These are phyloP conservation scores for Sporothrix brunneoviolacea DNA, from an alignment of 2,329 filamentous ascomycete genomes.

Conservation along the genomic window DNA sequence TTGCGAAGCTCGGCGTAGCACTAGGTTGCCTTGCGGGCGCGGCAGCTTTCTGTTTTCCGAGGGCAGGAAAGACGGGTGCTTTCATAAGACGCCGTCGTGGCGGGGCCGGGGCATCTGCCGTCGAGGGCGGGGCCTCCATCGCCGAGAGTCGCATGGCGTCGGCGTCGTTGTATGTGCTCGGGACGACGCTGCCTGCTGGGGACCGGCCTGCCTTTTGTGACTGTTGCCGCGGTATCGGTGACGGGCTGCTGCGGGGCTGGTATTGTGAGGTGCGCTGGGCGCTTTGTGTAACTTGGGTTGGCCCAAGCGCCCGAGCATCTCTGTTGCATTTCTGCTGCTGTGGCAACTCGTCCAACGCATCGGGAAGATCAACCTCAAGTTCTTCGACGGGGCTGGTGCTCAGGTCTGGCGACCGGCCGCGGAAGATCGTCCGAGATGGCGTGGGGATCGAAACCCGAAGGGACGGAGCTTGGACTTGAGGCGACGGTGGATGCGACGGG, in stretches of 20 bases:
- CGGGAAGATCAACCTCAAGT: background rate
- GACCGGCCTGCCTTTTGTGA: too few species aligned
- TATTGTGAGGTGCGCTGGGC: background rate
- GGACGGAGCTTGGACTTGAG: background rate
- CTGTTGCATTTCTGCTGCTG: background rate
- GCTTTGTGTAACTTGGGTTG: background rate
- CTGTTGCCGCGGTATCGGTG: background rate
- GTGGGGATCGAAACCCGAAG: background rate
- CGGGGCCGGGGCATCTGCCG: background rate
- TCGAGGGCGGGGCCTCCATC: too few species aligned
- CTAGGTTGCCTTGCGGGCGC: background rate
- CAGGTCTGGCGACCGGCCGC: background rate
- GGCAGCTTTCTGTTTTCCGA: background rate
- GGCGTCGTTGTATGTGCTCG: background rate
- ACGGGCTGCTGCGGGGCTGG: background rate
- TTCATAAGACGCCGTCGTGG: constrained; percentile 8
- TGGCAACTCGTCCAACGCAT: background rate
- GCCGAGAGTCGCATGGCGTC: background rate
- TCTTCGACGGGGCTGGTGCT: constrained; percentile 1
- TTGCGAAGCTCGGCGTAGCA: background rate
- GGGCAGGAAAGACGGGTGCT: constrained; percentile 3
- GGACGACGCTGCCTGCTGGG: too few species aligned
- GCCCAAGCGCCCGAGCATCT: too few species aligned
- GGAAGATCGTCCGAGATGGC: background rate
- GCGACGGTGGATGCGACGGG: background rate